A percentile compares a stretch with the other conserved stretches of the same genome.
phyloP scores from a whole-genome alignment of 176 grass and related monocot genomes.

The bread wheat (Triticum aestivum) region IWGSC_CS_RefSeq_v2.1 NC_057801.1:555409636-555410135 shows the following conservation, averaged over 20 bases:
- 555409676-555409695: conserved; percentile 24
- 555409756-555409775: conserved; percentile 41
- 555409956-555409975: conserved; percentile 45
- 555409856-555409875: conserved; percentile 57
- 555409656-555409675: conserved; percentile 3
- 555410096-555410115: conserved; percentile 56
- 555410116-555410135: conserved; percentile 71
- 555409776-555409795: conserved; percentile 47
- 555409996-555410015: conserved; percentile 55
- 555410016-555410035: conserved; percentile 50
- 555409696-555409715: conserved; percentile 29
- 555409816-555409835: conserved; percentile 36
- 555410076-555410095: conserved; percentile 62
- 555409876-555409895: conserved; percentile 48
- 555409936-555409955: conserved; percentile 61
- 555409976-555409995: conserved; percentile 26
- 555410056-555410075: conserved; percentile 87
- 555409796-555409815: conserved; percentile 45
- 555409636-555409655: not conserved
- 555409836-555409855: conserved; percentile 42
- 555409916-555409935: conserved; percentile 68
- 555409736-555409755: not conserved
- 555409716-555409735: conserved; percentile 27
- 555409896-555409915: conserved; percentile 63
- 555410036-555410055: conserved; percentile 75